Conservation (phyloP, 768 basidiomycete genomes). For the Cantharellus cinnabarinus region DNA sequence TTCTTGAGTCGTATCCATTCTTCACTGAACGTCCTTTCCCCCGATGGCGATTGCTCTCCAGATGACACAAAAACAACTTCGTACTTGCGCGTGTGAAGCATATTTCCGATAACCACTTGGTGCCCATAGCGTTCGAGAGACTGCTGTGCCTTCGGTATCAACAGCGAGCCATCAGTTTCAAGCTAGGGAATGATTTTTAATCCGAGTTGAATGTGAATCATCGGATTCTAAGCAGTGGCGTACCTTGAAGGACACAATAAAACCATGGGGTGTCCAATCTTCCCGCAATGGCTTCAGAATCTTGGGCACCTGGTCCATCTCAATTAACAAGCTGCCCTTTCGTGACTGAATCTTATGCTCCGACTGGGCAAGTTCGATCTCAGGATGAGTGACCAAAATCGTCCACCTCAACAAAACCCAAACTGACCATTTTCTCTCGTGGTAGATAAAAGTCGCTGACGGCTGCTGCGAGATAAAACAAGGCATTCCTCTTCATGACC, state of each 20-base stretch:
- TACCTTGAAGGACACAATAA: conserved; percentile 95
- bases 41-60: neutral
- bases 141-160: conserved; percentile 76
- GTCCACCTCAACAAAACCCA: neutral
- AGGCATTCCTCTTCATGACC: conserved; percentile 40
- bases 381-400: neutral
- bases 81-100: conserved; percentile 74
- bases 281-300: conserved; percentile 81
- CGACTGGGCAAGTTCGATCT: conserved; percentile 28
- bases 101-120: conserved; percentile 93
- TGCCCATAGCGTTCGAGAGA: conserved; percentile 90
- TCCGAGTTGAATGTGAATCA: neutral
- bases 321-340: conserved; percentile 78
- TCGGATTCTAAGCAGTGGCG: neutral
- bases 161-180: conserved; percentile 67
- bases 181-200: conserved; percentile 31
- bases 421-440: conserved; percentile 63
- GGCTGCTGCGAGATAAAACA: conserved; percentile 96
- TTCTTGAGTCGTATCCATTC: conserved; percentile 15
- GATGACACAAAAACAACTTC: conserved; percentile 79
- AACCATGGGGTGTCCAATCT: conserved; percentile 83
- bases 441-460: conserved; percentile 98
- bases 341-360: conserved; percentile 98
- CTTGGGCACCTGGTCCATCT: conserved; percentile 99
- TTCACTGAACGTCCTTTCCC: conserved; percentile 12